Conservation (phyloP, 495 filamentous ascomycete species). For the Tetracladium marchalianum region DNA sequence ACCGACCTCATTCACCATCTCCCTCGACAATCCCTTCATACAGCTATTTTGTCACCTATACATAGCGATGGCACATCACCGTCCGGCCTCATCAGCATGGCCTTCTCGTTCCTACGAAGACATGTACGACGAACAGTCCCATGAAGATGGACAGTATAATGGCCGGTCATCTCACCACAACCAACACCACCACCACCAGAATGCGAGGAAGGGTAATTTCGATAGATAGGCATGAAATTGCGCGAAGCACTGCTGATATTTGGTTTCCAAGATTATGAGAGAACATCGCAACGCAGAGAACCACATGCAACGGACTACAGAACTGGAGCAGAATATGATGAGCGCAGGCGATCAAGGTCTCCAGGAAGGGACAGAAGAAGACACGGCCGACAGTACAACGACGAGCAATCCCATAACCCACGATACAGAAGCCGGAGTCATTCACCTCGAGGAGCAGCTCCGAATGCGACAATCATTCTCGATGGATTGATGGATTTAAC, state of each 20-base stretch:
- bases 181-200: constrained; percentile 3
- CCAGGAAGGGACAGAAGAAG: constrained; percentile 21
- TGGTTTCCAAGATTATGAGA: constrained; percentile 27
- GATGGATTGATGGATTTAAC: constrained; percentile 50
- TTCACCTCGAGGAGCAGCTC: constrained; percentile 31
- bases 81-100: background rate
- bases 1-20: background rate
- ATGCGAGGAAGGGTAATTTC: constrained; percentile 21
- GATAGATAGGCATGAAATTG: constrained; percentile 13
- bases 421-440: constrained; percentile 31
- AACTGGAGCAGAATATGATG: constrained; percentile 20
- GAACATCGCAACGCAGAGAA: constrained; percentile 29
- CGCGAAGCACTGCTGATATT: constrained; percentile 20
- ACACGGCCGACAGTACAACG: constrained; percentile 44
- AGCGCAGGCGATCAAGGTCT: constrained; percentile 21
- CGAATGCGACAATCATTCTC: constrained; percentile 46
- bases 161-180: constrained; percentile 7
- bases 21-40: background rate
- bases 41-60: too few species aligned
- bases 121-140: constrained; percentile 21
- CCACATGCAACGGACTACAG: constrained; percentile 30
- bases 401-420: constrained; percentile 44
- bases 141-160: constrained; percentile 8
- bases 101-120: constrained; percentile 1
- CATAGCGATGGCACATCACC: too few species aligned